Base-by-base conservation (phyloP, 2,329 filamentous ascomycete species). In the Talaromyces islandicus region DNA sequence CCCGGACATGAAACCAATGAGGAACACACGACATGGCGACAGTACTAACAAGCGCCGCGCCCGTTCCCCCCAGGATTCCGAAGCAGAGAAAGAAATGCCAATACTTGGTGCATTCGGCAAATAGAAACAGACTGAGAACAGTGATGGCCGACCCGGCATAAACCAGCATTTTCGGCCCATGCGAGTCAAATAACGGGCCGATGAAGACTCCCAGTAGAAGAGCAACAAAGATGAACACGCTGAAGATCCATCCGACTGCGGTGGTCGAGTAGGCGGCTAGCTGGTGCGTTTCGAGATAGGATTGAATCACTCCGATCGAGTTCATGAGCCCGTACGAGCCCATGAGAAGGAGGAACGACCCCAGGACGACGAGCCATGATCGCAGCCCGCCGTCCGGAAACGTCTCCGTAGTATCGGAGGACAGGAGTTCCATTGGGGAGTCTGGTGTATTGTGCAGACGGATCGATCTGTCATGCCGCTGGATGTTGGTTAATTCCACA, bases 211-310 rank as follows among this genome's bases (percentile, higher is more conserved):
- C 79, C 1, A 80, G 67, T 0, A 75, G 67, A 0, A 82, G 69
- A 0, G 74, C 69, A 0, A 82, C 69, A 60, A 80, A 81, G 3
- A 78, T 74, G 63, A 80, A 81, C 0, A 80, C 62, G 0, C 79
- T 77, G 0, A 76, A 75, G 29, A 82, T 81, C 80, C 80, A 83
- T 17, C 80, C 80, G 1, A 83, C 71, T 11, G 80, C 73, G 19
- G 77, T 73, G 7, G 75, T 69, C 0, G 76, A 73, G 63, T 80
- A 81, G 14, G 64, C 61, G 0, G 71, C 66, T 1, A 83, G 72
- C 61, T 83, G 80, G 54, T 82, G 72, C 1, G 70, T 67, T 17
- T 75, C 71, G 11, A 81, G 73, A 54, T 82, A 80, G 21, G 75
- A 74, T 63, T 82, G 80, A 3, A 82, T 64, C 2, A 80, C 78